phyloP scores from a whole-genome alignment of 1,139 yeast species.

The Meyerozyma elateridarum region DNA sequence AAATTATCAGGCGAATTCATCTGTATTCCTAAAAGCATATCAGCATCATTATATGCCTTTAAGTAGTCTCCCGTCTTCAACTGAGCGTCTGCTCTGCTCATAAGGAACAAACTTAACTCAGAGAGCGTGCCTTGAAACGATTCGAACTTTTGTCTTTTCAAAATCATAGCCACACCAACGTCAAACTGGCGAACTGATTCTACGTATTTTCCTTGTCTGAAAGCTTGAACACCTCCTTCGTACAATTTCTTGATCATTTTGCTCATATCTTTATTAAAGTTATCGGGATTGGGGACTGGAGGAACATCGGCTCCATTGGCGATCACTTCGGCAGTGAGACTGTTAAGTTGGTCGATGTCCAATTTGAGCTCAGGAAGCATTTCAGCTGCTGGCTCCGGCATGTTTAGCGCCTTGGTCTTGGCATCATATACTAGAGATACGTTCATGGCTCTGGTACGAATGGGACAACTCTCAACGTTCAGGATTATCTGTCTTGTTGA shows the following conservation, averaged over 20 bases:
- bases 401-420: constrained; percentile 25
- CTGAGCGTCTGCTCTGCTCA: constrained; percentile 81
- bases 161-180: constrained; percentile 77
- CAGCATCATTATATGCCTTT: constrained; percentile 79
- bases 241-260: constrained; percentile 69
- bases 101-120: constrained; percentile 67
- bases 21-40: constrained; percentile 57
- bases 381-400: constrained; percentile 20
- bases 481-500: too few relatives aligned
- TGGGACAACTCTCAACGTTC: too few relatives aligned
- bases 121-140: constrained; percentile 74
- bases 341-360: constrained; percentile 62
- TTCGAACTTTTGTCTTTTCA: constrained; percentile 82
- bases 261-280: constrained; percentile 53
- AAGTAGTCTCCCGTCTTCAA: constrained; percentile 59
- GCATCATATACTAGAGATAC: constrained; percentile 13
- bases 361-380: constrained; percentile 29
- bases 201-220: constrained; percentile 55
- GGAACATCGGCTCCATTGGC: constrained; percentile 63
- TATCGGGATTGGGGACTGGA: constrained; percentile 54
- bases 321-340: constrained; percentile 55
- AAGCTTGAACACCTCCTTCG: constrained; percentile 63
- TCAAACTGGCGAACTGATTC: constrained; percentile 74
- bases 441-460: constrained; percentile 13
- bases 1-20: constrained; percentile 77